A percentile compares a stretch with the other conserved stretches of the same genome.
These are phyloP conservation scores for Nasturtium officinale DNA, from an alignment of 345 rosid genomes.

Conservation along the genomic window DNA sequence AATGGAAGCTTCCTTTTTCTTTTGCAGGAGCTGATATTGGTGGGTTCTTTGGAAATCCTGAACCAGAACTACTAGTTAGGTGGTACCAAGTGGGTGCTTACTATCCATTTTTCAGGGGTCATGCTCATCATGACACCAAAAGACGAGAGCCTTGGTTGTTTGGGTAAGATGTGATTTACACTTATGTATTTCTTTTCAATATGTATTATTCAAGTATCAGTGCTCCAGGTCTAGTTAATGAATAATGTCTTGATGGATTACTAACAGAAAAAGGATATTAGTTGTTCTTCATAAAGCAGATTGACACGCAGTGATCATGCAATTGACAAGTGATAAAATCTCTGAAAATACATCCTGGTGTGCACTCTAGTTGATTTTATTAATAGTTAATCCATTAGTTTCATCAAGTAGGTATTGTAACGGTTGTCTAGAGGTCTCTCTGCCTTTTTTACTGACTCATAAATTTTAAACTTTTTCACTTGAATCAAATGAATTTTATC, in stretches of 20 bases:
- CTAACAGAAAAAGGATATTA: background rate
- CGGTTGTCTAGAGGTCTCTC: background rate
- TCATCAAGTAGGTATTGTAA: conserved; percentile 9
- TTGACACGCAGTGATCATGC: background rate
- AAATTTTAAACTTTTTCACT: background rate
- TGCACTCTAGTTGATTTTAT: conserved; percentile 2
- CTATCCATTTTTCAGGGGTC: conserved; percentile 97
- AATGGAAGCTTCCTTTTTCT: conserved; percentile 13
- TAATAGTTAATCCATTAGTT: conserved; percentile 7
- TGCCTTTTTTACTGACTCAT: conserved; percentile 12
- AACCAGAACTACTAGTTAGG: conserved; percentile 84
- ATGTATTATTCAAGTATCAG: background rate
- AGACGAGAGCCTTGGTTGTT: conserved; percentile 98
- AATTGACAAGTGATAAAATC: background rate
- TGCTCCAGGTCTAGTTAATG: background rate
- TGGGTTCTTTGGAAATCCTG: conserved; percentile 98
- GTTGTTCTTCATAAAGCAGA: background rate
- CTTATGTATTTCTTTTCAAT: background rate
- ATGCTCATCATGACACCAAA: conserved; percentile 97
- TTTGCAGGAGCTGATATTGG: conserved; percentile 93
- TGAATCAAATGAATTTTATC: background rate
- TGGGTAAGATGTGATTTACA: conserved; percentile 57
- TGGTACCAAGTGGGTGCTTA: conserved; percentile 99
- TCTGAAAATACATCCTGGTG: background rate
- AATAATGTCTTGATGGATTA: background rate